phyloP scores from a whole-genome alignment of 1,284 basidiomycete species.

The Ustilago tritici region DNA sequence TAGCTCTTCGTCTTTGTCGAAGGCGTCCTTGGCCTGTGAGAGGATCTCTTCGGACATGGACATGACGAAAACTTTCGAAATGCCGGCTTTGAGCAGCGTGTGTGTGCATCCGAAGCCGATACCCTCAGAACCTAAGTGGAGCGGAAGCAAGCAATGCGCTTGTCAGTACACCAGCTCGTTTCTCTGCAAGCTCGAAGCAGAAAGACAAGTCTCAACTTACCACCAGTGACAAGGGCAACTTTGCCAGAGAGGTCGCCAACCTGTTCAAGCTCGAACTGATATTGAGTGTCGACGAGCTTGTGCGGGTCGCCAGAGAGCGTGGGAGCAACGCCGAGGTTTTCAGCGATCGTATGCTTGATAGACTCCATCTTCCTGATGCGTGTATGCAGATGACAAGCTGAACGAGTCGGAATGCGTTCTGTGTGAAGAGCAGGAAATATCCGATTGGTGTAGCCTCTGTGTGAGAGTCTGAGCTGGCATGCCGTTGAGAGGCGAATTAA shows the following conservation, averaged over 20 bases:
- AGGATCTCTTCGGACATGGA: constrained; percentile 37
- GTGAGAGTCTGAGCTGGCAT: neutral
- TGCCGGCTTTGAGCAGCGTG: constrained; percentile 33
- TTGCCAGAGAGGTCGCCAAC: constrained; percentile 33
- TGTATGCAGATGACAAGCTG: neutral
- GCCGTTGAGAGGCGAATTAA: neutral
- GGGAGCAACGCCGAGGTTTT: constrained; percentile 31
- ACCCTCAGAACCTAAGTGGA: constrained; percentile 22
- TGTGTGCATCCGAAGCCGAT: constrained; percentile 39
- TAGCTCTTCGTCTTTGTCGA: constrained; percentile 25
- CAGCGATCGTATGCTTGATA: constrained; percentile 28
- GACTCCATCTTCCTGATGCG: constrained; percentile 13
- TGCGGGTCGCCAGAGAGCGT: constrained; percentile 31
- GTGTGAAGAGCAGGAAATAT: neutral
- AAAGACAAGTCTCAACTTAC: neutral
- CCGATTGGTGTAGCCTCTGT: neutral
- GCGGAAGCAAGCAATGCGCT: neutral
- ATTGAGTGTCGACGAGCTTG: constrained; percentile 25
- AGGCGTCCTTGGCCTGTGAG: constrained; percentile 24
- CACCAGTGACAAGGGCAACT: constrained; percentile 26
- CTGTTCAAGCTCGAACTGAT: constrained; percentile 22
- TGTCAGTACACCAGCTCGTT: neutral
- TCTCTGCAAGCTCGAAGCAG: neutral
- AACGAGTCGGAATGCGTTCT: neutral
- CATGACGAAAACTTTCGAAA: constrained; percentile 29